Percentiles rank a stretch among this genome's conserved stretches.
Evolutionary conservation across 2,329 filamentous ascomycete species (phyloP).

Genomic region (Diaporthe eres): DNA sequence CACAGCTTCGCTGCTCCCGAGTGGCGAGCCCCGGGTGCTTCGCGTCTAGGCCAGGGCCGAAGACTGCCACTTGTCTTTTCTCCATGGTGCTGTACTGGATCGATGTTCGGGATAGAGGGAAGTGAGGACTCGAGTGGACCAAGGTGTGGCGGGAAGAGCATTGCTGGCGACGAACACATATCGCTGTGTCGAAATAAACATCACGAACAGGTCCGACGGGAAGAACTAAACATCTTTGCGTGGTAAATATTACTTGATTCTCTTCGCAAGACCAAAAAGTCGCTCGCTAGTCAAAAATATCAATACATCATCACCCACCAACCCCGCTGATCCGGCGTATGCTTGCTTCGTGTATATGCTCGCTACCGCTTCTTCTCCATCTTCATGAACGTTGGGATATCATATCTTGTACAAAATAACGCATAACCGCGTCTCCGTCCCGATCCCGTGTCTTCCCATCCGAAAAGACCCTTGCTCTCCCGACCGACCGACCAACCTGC

Average conservation of each 20-base stretch:
- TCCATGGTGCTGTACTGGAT: no score
- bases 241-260: neutral
- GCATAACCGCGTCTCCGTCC: neutral
- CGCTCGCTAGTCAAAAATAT: conserved; percentile 25
- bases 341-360: conserved; percentile 28
- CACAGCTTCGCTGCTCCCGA: neutral
- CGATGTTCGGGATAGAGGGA: neutral
- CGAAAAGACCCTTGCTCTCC: neutral
- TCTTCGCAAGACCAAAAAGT: neutral
- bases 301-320: neutral
- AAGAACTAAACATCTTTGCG: neutral
- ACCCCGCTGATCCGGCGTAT: neutral
- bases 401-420: conserved; percentile 22
- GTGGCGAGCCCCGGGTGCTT: neutral
- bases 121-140: neutral
- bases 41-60: neutral
- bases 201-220: neutral
- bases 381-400: conserved; percentile 24
- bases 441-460: conserved; percentile 1
- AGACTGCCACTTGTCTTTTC: neutral
- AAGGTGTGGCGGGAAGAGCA: neutral
- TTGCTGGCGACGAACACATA: neutral
- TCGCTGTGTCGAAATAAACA: neutral
- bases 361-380: neutral
- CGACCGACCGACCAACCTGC: neutral